Conservation (phyloP, 495 filamentous ascomycete genomes). For the Aspergillus sclerotiicarbonarius region DNA sequence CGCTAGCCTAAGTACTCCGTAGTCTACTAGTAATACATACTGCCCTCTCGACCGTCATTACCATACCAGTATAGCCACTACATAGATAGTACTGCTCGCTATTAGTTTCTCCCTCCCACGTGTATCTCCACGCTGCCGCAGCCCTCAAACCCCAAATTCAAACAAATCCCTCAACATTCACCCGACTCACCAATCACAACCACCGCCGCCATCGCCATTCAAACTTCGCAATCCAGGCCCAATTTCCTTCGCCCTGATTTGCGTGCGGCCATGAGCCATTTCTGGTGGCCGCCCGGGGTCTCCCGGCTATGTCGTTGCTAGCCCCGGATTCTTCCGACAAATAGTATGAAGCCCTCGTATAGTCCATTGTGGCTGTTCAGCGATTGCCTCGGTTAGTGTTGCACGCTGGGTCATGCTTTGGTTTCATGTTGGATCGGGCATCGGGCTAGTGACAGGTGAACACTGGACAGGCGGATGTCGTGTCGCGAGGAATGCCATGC, state of each 20-base stretch:
- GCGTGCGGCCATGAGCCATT: neutral
- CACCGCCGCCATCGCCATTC: neutral
- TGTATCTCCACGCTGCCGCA: neutral
- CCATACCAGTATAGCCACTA: neutral
- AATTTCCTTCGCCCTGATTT: neutral
- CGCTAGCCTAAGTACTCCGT: no score
- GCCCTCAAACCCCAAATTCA: neutral
- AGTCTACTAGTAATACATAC: neutral
- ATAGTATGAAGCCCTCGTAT: neutral
- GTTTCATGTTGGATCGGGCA: neutral
- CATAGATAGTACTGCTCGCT: neutral
- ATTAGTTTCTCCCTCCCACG: neutral
- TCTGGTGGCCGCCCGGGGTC: neutral
- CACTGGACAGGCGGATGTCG: no score
- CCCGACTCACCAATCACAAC: constrained; percentile 1
- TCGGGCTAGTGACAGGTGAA: neutral
- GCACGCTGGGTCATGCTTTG: neutral
- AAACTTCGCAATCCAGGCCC: neutral
- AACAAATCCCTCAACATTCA: neutral
- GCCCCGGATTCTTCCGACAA: neutral
- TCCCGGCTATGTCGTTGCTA: neutral
- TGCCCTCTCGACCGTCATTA: neutral
- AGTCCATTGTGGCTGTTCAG: neutral
- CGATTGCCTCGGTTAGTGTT: neutral
- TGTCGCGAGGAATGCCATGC: no score